These are phyloP conservation scores for Ogataea trehaloabstinens DNA, from an alignment of 805 yeast genomes.

Conservation along the genomic window DNA sequence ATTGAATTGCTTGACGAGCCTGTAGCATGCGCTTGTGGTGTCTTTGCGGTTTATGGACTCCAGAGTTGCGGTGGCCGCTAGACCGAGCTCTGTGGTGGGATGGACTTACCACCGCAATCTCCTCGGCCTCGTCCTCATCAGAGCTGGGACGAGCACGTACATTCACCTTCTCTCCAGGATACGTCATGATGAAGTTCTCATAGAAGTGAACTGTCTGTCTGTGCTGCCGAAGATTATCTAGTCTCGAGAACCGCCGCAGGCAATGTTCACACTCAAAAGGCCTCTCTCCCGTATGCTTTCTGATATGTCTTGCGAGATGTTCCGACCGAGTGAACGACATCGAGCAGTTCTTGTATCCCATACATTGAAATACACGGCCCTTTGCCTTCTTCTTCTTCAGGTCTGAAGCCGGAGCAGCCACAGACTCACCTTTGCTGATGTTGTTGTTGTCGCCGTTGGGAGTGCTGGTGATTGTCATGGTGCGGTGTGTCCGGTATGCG, in stretches of 20 bases:
- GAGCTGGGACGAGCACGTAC: slow-evolving; percentile 24
- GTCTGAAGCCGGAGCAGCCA: neutral
- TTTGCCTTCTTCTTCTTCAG: slow-evolving; percentile 41
- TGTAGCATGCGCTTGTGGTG: neutral
- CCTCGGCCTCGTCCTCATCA: slow-evolving; percentile 12
- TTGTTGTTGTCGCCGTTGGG: slow-evolving; percentile 3
- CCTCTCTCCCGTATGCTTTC: slow-evolving; percentile 93
- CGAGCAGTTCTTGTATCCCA: slow-evolving; percentile 80
- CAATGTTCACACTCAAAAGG: slow-evolving; percentile 89
- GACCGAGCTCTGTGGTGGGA: neutral
- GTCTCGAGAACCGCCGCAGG: slow-evolving; percentile 70
- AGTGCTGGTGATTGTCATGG: no score
- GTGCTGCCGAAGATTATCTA: slow-evolving; percentile 90
- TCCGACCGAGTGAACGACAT: slow-evolving; percentile 92
- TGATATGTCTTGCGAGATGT: slow-evolving; percentile 86
- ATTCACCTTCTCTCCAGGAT: slow-evolving; percentile 33
- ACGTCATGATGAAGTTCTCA: slow-evolving; percentile 36
- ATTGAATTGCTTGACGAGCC: neutral
- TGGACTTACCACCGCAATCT: neutral
- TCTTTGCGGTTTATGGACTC: neutral
- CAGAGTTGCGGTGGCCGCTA: neutral
- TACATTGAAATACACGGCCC: slow-evolving; percentile 75
- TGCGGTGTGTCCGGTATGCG: no score
- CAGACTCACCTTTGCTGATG: neutral
- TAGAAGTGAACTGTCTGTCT: slow-evolving; percentile 78